Base-by-base conservation (phyloP, 1,139 yeast genomes). In the Hemisphaericaspora xylanilytica region DNA sequence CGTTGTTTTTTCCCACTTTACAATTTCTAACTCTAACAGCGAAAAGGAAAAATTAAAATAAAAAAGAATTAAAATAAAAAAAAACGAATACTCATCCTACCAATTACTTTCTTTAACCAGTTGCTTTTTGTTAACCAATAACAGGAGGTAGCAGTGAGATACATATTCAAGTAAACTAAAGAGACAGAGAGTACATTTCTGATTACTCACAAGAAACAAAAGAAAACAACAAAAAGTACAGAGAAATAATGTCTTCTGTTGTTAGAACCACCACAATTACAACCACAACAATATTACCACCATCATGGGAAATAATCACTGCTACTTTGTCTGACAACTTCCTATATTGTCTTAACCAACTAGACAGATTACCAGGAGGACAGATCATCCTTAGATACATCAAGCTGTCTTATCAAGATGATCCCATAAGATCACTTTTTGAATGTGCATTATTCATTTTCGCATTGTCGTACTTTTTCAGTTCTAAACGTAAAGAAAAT, bases 351-450 rank as follows among this genome's bases (percentile, higher is more conserved):
- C 56, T 71, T 43, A 63, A 68, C 48, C 50, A 50, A 35, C 58
- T 72, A 38, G 67, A 63, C 31, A 58, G 55, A 31, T 45, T 87
- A 18, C 98, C 98, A 2, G 97, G 97, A 29, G 95, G 96, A 12
- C 73, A 74, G 26, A 77, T 85, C 40, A 62, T 88, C 14, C 68
- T 86, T 36, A 73, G 90, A 43, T 92, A 92, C 61, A 82, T 92
- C 53, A 77, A 75, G 50, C 82, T 89, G n/a, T 88, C 97, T 3
- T 90, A 90, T 59, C 90, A 88, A 58, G 79, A 92, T 63, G 99
- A 92, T 61, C 99, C 99, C 1, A 75, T 88, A 43, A 78, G 98
- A 52, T 86, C 97, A 2, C 58, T 88, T 12, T 73, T 92, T 44
- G 99, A 92, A 63, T 65, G 86, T 38, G 73, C 82, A 14, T 70